Percentiles rank a stretch among this genome's conserved stretches.
phyloP scores from a whole-genome alignment of 352 stramenopile genomes.

The Phytophthora fragariaefolia region DNA sequence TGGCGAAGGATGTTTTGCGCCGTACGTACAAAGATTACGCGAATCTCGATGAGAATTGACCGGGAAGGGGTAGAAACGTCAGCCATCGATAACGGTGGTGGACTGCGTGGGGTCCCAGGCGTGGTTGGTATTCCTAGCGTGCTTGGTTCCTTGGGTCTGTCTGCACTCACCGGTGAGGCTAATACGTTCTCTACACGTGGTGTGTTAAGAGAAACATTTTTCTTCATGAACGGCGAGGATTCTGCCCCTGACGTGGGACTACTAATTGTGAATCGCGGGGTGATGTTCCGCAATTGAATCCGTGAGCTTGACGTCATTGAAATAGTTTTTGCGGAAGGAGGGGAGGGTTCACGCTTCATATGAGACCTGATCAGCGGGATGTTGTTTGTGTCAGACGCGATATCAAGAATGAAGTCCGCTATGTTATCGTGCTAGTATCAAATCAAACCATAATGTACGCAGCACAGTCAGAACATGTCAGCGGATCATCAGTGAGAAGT shows the following conservation, averaged over 20 bases:
- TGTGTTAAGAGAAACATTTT: constrained; percentile 49
- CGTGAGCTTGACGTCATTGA: constrained; percentile 1
- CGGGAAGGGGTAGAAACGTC: constrained; percentile 28
- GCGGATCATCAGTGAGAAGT: not conserved
- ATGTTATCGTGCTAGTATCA: constrained; percentile 66
- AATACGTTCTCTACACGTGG: constrained; percentile 45
- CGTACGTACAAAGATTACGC: constrained; percentile 69
- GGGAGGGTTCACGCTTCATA: constrained; percentile 39
- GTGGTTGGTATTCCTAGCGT: constrained; percentile 23
- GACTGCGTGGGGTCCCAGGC: constrained; percentile 30
- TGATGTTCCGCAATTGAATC: constrained; percentile 11
- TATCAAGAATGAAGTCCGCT: constrained; percentile 77
- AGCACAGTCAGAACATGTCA: not conserved
- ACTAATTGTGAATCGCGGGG: constrained; percentile 32
- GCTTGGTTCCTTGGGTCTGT: constrained; percentile 13
- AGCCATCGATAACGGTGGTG: constrained; percentile 21
- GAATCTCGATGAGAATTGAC: constrained; percentile 58
- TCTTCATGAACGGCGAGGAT: constrained; percentile 62
- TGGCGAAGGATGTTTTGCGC: constrained; percentile 71
- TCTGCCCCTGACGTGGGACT: constrained; percentile 36
- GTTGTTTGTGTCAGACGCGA: constrained; percentile 60
- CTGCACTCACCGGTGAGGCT: constrained; percentile 21
- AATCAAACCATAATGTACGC: not conserved
- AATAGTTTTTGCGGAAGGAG: constrained; percentile 7
- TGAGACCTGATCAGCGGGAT: constrained; percentile 57